These are phyloP conservation scores for Mesembryanthemum crystallinum DNA, from an alignment of 148 eudicot genomes.

Conservation along the genomic window DNA sequence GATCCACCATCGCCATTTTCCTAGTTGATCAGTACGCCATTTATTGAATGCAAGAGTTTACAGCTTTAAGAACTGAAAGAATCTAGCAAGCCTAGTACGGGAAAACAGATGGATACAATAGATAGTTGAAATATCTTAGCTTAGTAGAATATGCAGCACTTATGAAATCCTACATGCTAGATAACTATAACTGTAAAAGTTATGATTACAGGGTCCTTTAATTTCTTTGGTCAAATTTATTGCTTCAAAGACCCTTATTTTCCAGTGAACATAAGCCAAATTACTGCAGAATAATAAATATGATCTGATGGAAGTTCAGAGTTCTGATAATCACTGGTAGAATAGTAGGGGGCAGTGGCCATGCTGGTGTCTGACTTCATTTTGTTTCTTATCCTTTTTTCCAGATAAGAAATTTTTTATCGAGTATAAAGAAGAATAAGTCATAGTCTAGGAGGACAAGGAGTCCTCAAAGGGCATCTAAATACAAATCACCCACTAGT, in stretches of 20 bases:
- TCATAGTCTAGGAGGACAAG: too few relatives aligned
- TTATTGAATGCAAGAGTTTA: slow-evolving; percentile 14
- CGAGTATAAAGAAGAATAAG: too few relatives aligned
- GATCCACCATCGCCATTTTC: slow-evolving; percentile 51
- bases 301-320: not conserved
- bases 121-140: not conserved
- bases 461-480: too few relatives aligned
- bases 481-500: too few relatives aligned
- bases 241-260: not conserved
- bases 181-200: not conserved
- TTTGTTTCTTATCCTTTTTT: not conserved
- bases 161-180: not conserved
- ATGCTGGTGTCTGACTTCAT: not conserved
- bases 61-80: not conserved
- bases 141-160: not conserved
- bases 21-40: slow-evolving; percentile 35
- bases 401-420: too few relatives aligned
- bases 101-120: not conserved
- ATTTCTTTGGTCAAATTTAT: not conserved
- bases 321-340: not conserved
- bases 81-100: not conserved
- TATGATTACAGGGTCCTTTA: not conserved
- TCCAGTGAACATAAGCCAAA: not conserved
- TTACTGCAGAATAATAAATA: not conserved
- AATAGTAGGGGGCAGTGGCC: not conserved